Percentiles rank a stretch among this genome's conserved stretches.
phyloP scores from a whole-genome alignment of 192 early-diverging fungal species.

The Coemansia sp. region DNA sequence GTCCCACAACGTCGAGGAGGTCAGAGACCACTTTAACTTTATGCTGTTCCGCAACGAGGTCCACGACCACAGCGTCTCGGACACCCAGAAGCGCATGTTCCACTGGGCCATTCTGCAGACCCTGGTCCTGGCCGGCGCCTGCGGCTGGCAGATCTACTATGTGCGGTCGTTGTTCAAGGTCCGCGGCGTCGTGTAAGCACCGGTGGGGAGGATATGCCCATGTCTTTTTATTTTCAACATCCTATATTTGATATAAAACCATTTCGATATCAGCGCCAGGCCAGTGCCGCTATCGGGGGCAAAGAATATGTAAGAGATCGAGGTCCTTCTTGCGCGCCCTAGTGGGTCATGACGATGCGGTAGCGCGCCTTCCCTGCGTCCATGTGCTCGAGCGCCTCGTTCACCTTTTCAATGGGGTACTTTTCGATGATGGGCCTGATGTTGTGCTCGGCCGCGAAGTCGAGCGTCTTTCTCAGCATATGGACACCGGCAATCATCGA shows the following conservation, averaged over 20 bases:
- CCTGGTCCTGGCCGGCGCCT: slow-evolving; percentile 37
- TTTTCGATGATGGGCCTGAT: slow-evolving; percentile 66
- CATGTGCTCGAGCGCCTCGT: slow-evolving; percentile 58
- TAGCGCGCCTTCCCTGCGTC: slow-evolving; percentile 58
- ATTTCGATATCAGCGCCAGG: background rate
- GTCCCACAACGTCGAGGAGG: slow-evolving; percentile 47
- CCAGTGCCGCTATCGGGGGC: background rate
- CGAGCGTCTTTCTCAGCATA: slow-evolving; percentile 59
- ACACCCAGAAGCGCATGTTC: slow-evolving; percentile 46
- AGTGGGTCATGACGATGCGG: slow-evolving; percentile 62
- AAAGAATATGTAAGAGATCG: background rate
- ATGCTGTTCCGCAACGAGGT: slow-evolving; percentile 51
- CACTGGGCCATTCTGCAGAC: slow-evolving; percentile 44
- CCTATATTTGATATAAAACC: background rate
- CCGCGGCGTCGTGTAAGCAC: slow-evolving; percentile 41
- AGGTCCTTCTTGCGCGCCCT: slow-evolving; percentile 4
- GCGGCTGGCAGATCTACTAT: slow-evolving; percentile 53
- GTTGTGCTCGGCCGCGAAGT: slow-evolving; percentile 64
- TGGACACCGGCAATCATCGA: slow-evolving; percentile 61
- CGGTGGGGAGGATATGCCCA: too few species aligned
- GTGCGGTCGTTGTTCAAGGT: slow-evolving; percentile 49
- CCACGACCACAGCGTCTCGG: slow-evolving; percentile 40
- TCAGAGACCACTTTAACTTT: slow-evolving; percentile 47
- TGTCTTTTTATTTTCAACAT: background rate
- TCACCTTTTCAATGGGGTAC: slow-evolving; percentile 57